Base-by-base conservation (phyloP, 1,139 yeast species). In the Nematodospora anomalae region DNA sequence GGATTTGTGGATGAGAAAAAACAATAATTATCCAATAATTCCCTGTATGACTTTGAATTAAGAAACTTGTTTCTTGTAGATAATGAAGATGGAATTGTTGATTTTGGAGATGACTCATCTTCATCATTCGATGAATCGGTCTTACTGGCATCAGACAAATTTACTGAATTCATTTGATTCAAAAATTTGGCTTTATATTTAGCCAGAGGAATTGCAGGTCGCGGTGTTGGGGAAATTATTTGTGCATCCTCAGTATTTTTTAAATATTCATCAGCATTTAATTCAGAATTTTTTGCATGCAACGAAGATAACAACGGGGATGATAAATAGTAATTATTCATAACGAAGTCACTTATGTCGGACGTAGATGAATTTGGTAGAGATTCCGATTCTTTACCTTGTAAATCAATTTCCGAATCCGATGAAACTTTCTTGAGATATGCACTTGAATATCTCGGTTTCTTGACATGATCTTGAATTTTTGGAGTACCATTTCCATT, bases 11-110 rank as follows among this genome's bases (percentile, higher is more conserved):
- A 41, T 28, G 48, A 47, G 35, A 59, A 83, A 52, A 86, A 86
- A 55, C 95, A 86, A 58, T 82, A 86, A 40, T 79, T 79, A 43
- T 83, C 82, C 44, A 86, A 63, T 29, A 86, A 62, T 45, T 81
- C 84, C 52, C 80, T 79, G 55, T 86, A 86, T 1, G 82, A 69
- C 43, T 75, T 69, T 5, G 88, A 76, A 51, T 80, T 76, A 52
- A 80, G 47, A 13, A 43, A 41, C 12, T 43, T 46, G 25, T 25
- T 40, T 26, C 41, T 24, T 21, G 15, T 31, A 11, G 35, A 6
- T n/a, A 28, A 10, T 10, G 30, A 22, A 15, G 23, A 12, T n/a
- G 32, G 16, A 15, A 27, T 16, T 15, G 32, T 7, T 16, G n/a
- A 28, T 28, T 22, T 21, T 18, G 35, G 24, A 9, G 37, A 29